phyloP scores from a whole-genome alignment of 1,284 basidiomycete species.

The Uromyces viciae-fabae region DNA sequence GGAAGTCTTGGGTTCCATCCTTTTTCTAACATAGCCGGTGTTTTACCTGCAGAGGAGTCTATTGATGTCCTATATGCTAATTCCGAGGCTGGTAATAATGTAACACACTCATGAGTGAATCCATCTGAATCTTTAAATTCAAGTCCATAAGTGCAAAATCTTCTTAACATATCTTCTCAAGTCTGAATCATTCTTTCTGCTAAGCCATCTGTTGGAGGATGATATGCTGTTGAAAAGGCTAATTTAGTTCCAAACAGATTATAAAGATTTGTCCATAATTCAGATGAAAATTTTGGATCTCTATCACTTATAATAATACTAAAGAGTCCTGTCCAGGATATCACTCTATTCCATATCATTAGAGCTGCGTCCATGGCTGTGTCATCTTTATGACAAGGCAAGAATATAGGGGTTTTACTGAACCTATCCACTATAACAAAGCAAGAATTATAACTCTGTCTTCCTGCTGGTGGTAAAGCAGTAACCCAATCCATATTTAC shows the following conservation, averaged over 20 bases:
- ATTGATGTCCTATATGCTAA: not conserved
- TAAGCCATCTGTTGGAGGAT: not conserved
- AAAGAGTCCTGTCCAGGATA: not conserved
- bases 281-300: slow-evolving; percentile 10
- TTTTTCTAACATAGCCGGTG: slow-evolving; percentile 9
- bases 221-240: slow-evolving; percentile 18
- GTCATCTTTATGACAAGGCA: slow-evolving; percentile 3
- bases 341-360: slow-evolving; percentile 26
- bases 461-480: not conserved
- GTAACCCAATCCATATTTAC: not conserved
- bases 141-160: not conserved
- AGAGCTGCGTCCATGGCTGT: slow-evolving; percentile 8
- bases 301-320: slow-evolving; percentile 19
- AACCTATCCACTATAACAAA: slow-evolving; percentile 8
- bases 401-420: slow-evolving; percentile 2
- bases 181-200: slow-evolving; percentile 19
- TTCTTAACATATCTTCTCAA: not conserved
- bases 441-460: not conserved
- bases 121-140: not conserved
- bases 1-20: slow-evolving; percentile 3
- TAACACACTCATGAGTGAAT: not conserved
- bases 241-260: slow-evolving; percentile 8
- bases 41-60: slow-evolving; percentile 4
- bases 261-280: not conserved
- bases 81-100: not conserved